Percentiles rank a stretch among this genome's conserved stretches.
These are phyloP conservation scores for Trichoderma lentiforme DNA, from an alignment of 2,329 filamentous ascomycete species.

Conservation along the genomic window DNA sequence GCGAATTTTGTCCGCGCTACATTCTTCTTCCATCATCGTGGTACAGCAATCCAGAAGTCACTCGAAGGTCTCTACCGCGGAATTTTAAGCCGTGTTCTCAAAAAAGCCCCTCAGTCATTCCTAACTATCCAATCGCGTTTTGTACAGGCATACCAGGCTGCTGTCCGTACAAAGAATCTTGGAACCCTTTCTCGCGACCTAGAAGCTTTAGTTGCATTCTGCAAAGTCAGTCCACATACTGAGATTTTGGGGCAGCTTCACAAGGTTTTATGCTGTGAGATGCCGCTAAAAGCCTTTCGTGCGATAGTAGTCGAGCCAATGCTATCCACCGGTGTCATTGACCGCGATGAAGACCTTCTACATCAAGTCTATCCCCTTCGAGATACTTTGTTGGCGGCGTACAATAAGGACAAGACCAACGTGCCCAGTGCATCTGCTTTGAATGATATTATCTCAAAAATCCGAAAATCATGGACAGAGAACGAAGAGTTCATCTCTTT, in stretches of 20 bases:
- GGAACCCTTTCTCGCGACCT: not conserved
- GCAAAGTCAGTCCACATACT: not conserved
- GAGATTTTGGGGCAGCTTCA: rapidly evolving
- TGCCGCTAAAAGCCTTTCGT: not conserved
- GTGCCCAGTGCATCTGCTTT: too few relatives aligned
- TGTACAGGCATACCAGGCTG: not conserved
- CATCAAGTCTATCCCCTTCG: not conserved
- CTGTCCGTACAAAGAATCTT: not conserved
- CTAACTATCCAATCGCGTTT: not conserved
- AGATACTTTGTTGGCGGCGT: not conserved
- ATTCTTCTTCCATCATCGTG: slow-evolving; percentile 14
- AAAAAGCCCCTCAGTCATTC: not conserved
- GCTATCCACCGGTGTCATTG: not conserved
- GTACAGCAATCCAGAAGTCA: not conserved
- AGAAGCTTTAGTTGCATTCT: not conserved
- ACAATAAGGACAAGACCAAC: not conserved
- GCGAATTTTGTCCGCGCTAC: not conserved
- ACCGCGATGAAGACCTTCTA: not conserved
- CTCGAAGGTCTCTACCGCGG: not conserved
- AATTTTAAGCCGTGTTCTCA: not conserved
- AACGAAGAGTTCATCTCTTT: not conserved
- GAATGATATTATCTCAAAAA: not conserved
- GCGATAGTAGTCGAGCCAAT: not conserved
- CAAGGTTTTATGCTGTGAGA: not conserved
- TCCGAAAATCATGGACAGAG: not conserved